A percentile compares a stretch with the other conserved stretches of the same genome.
Evolutionary conservation across 106 monocot species (phyloP).

Genomic region (Allium sativum): DNA sequence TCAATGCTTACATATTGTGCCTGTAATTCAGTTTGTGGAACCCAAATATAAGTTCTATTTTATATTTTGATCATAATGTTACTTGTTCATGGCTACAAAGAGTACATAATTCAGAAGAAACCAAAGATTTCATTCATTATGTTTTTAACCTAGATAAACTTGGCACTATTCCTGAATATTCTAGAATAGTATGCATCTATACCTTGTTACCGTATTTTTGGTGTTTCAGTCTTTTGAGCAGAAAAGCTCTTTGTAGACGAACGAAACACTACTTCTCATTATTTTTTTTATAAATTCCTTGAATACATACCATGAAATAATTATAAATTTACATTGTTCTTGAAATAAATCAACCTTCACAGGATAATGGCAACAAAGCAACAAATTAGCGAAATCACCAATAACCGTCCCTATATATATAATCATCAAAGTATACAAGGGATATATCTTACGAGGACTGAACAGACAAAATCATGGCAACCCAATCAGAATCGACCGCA

Average conservation of each 20-base stretch:
- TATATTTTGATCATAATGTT: too few species aligned
- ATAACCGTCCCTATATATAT: constrained; percentile 53
- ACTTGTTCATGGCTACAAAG: too few species aligned
- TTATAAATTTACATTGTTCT: background rate
- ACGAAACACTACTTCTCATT: too few species aligned
- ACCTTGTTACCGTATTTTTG: too few species aligned
- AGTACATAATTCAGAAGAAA: too few species aligned
- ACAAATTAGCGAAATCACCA: constrained; percentile 44
- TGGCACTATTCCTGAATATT: background rate
- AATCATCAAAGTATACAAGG: constrained; percentile 13
- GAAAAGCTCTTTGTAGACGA: too few species aligned
- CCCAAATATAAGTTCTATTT: too few species aligned
- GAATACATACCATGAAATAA: background rate
- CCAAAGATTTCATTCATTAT: background rate
- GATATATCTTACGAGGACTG: constrained; percentile 32
- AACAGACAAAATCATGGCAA: constrained; percentile 67
- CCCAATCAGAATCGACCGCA: constrained; percentile 44
- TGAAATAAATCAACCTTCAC: constrained; percentile 39
- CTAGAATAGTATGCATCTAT: too few species aligned
- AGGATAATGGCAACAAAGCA: constrained; percentile 81
- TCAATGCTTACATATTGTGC: constrained; percentile 60
- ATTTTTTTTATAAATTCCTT: too few species aligned
- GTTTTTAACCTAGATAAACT: background rate
- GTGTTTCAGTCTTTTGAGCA: too few species aligned
- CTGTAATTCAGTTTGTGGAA: too few species aligned